phyloP scores from a whole-genome alignment of 225 moss, liverwort and hornwort species.

The Polytrichum commune region DNA sequence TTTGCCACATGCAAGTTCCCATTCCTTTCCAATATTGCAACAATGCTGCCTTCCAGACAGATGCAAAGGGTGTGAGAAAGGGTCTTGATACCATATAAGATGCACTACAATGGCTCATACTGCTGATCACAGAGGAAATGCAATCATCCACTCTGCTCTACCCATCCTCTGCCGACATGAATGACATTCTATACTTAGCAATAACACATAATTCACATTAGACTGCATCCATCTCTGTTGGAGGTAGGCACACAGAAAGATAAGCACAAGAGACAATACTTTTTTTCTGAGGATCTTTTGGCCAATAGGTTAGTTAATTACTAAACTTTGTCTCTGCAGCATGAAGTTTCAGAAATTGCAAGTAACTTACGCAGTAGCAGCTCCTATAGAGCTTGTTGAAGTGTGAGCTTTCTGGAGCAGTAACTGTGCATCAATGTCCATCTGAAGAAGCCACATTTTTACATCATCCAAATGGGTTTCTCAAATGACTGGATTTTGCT shows the following conservation, averaged over 20 bases:
- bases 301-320: background rate
- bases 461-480: background rate
- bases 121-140: too few relatives aligned
- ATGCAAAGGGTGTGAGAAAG: constrained; percentile 25
- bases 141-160: too few relatives aligned
- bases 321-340: too few relatives aligned
- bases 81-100: background rate
- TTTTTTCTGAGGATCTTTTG: too few relatives aligned
- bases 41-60: constrained; percentile 65
- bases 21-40: constrained; percentile 76
- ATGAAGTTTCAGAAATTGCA: background rate
- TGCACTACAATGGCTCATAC: background rate
- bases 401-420: constrained; percentile 78
- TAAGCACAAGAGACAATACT: too few relatives aligned
- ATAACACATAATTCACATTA: background rate
- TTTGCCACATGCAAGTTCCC: constrained; percentile 88
- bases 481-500: background rate
- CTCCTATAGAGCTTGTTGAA: constrained; percentile 72
- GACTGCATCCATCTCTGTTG: background rate
- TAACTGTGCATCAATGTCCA: constrained; percentile 60
- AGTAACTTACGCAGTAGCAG: constrained; percentile 85
- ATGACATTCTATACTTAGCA: background rate
- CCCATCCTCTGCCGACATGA: background rate
- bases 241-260: too few relatives aligned
- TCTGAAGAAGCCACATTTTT: constrained; percentile 34